Conservation (phyloP, 305 asterid species). For the Solanum hybrid region DNA sequence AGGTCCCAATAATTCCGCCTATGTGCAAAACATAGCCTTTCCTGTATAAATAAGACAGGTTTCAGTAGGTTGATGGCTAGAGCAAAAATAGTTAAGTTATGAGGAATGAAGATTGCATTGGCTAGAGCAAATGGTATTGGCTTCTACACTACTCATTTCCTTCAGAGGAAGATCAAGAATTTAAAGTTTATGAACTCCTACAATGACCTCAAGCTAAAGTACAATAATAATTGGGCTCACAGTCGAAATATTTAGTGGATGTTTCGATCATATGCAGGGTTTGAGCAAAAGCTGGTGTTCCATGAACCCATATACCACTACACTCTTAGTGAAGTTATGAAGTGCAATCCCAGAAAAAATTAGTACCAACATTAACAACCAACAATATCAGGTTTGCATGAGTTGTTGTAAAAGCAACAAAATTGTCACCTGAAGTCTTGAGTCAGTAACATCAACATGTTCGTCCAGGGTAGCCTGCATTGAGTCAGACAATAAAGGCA, state of each 20-base stretch:
- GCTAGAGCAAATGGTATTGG: background rate
- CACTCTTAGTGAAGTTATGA: background rate
- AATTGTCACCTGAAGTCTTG: slow-evolving; percentile 58
- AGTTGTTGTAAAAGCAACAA: background rate
- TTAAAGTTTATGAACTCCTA: background rate
- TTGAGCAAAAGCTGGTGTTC: background rate
- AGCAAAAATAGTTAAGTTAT: background rate
- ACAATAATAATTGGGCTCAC: background rate
- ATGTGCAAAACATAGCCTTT: background rate
- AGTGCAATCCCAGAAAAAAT: background rate
- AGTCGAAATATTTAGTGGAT: background rate
- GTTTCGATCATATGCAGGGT: background rate
- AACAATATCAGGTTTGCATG: background rate
- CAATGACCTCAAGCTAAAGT: background rate
- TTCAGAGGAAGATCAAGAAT: background rate
- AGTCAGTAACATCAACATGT: slow-evolving; percentile 79
- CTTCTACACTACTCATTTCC: background rate
- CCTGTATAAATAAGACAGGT: background rate
- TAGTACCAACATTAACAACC: background rate
- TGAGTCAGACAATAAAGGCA: slow-evolving; percentile 7
- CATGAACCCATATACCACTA: background rate
- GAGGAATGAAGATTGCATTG: background rate
- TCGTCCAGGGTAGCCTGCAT: slow-evolving; percentile 69
- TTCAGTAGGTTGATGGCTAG: background rate
- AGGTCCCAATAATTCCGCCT: background rate